Percentiles rank a stretch among this genome's conserved stretches.
phyloP scores from a whole-genome alignment of 2,329 filamentous ascomycete genomes.

The Claviceps fusiformis region DNA sequence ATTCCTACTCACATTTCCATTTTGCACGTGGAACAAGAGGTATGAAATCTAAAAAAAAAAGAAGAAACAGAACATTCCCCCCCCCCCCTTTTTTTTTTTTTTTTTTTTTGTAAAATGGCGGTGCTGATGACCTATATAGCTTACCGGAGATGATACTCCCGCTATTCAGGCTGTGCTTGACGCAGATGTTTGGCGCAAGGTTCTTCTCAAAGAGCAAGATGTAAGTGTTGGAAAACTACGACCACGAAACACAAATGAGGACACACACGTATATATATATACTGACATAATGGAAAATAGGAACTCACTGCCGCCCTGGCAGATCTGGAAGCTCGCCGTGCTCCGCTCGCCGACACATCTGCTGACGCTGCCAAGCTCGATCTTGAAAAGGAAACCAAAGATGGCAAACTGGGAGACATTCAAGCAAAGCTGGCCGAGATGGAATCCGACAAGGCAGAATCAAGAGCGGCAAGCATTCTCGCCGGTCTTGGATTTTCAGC shows the following conservation, averaged over 20 bases:
- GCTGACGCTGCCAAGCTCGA: conserved; percentile 77
- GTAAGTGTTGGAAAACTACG: conserved; percentile 31
- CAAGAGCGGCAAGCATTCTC: conserved; percentile 86
- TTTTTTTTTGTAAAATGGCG: background rate
- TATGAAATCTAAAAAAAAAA: conserved; percentile 22
- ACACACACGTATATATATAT: background rate
- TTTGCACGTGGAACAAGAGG: conserved; percentile 96
- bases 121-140: conserved; percentile 33
- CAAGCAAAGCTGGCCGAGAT: conserved; percentile 90
- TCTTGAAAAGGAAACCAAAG: conserved; percentile 75
- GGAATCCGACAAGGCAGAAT: conserved; percentile 97
- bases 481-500: conserved; percentile 93
- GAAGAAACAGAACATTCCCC: too few relatives aligned
- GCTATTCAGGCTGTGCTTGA: conserved; percentile 91
- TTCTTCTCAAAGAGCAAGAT: conserved; percentile 76
- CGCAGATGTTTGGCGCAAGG: conserved; percentile 97
- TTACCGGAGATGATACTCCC: conserved; percentile 87
- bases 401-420: conserved; percentile 81
- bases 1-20: conserved; percentile 98
- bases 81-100: too few relatives aligned
- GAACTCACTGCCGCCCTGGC: conserved; percentile 68
- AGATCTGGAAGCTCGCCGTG: conserved; percentile 63
- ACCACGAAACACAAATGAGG: background rate
- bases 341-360: conserved; percentile 79
- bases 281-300: conserved; percentile 15